phyloP scores from a whole-genome alignment of 2,329 filamentous ascomycete genomes.

The Alternaria alternata region DNA sequence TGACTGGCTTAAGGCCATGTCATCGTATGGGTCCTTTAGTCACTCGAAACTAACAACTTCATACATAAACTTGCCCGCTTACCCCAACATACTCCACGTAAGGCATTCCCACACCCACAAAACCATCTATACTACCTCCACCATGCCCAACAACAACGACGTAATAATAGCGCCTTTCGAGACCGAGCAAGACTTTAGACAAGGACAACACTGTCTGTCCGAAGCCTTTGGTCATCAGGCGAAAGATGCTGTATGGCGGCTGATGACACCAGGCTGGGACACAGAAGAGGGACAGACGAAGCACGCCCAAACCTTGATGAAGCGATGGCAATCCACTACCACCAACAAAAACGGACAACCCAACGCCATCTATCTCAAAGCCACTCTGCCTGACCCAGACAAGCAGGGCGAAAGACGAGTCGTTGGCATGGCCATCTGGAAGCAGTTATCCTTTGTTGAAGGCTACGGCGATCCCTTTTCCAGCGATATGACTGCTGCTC shows the following conservation, averaged over 20 bases:
- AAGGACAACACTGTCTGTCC: slow-evolving; percentile 45
- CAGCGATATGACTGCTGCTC: slow-evolving; percentile 20
- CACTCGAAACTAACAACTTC: neutral
- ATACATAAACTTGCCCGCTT: neutral
- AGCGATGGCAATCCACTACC: slow-evolving; percentile 54
- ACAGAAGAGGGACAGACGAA: slow-evolving; percentile 55
- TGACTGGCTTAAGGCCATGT: slow-evolving; percentile 1
- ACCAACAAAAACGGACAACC: slow-evolving; percentile 56
- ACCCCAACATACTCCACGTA: neutral
- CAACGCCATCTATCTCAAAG: slow-evolving; percentile 64
- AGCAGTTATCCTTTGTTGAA: slow-evolving; percentile 59
- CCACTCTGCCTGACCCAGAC: slow-evolving; percentile 54
- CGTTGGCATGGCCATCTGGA: slow-evolving; percentile 66
- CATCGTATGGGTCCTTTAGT: slow-evolving; percentile 6
- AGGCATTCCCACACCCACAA: neutral
- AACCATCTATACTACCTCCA: neutral
- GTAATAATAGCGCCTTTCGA: slow-evolving; percentile 29
- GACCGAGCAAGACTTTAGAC: slow-evolving; percentile 33
- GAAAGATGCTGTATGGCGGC: slow-evolving; percentile 61
- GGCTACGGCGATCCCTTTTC: slow-evolving; percentile 57
- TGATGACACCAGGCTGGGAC: slow-evolving; percentile 65
- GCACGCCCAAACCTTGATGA: slow-evolving; percentile 50
- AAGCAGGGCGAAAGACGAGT: slow-evolving; percentile 42
- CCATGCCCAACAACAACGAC: slow-evolving; percentile 23
- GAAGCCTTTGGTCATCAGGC: slow-evolving; percentile 61